These are phyloP conservation scores for Lasiosphaeria hispida DNA, from an alignment of 495 filamentous ascomycete species.

Conservation along the genomic window DNA sequence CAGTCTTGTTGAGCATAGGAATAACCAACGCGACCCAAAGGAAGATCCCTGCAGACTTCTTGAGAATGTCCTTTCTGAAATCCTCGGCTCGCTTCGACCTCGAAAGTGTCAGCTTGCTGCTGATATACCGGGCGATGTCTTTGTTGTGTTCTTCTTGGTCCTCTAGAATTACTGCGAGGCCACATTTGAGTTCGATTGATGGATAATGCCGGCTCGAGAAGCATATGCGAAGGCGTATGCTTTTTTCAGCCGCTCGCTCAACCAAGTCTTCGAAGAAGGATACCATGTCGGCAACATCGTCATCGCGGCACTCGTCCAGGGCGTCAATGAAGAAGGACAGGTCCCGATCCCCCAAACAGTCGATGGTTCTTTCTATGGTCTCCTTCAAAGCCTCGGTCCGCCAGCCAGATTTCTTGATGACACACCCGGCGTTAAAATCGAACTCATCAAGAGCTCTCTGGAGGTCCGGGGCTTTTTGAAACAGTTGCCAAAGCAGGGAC, in stretches of 20 bases:
- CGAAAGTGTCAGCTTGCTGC: too few species aligned
- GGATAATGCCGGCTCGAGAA: conserved; percentile 54
- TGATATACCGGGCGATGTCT: too few species aligned
- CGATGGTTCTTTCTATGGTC: too few species aligned
- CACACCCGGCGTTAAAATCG: background rate
- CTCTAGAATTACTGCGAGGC: conserved; percentile 26
- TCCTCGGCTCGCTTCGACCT: too few species aligned
- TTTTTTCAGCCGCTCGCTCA: conserved; percentile 4
- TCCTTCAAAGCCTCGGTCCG: background rate
- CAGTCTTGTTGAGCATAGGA: too few species aligned
- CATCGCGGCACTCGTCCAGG: conserved; percentile 38
- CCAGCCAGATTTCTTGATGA: too few species aligned
- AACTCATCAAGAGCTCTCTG: conserved; percentile 25
- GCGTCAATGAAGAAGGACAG: conserved; percentile 42
- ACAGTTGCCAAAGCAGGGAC: conserved; percentile 39
- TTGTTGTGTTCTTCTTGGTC: conserved; percentile 13
- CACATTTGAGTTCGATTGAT: conserved; percentile 34
- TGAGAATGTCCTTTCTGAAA: too few species aligned
- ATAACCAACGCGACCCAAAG: too few species aligned
- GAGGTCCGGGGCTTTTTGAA: conserved; percentile 24
- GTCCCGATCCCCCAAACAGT: too few species aligned
- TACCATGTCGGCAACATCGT: conserved; percentile 34
- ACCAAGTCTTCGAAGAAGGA: conserved; percentile 33
- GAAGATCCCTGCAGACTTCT: too few species aligned
- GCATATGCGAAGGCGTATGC: conserved; percentile 29